A percentile compares a stretch with the other conserved stretches of the same genome.
Evolutionary conservation across 352 stramenopile species (phyloP).

Genomic region (Phytophthora hybrid): DNA sequence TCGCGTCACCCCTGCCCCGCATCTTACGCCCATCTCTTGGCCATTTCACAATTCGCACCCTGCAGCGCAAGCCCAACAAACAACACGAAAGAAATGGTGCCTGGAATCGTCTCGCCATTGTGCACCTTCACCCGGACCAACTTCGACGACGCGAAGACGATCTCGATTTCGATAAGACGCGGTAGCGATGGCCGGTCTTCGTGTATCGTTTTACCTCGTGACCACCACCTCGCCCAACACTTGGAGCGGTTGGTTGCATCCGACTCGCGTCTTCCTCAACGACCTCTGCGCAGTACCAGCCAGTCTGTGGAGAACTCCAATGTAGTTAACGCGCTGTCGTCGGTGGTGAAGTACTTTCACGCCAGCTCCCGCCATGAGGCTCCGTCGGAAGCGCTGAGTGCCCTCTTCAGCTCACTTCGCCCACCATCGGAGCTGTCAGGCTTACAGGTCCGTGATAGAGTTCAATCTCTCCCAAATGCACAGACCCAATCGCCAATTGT

Average conservation of each 20-base stretch:
- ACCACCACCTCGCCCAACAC: slow-evolving; percentile 26
- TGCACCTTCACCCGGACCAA: slow-evolving; percentile 7
- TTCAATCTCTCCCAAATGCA: neutral
- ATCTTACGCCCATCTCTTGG: slow-evolving; percentile 1
- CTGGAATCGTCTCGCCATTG: slow-evolving; percentile 16
- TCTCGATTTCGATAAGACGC: slow-evolving; percentile 31
- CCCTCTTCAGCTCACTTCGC: slow-evolving; percentile 29
- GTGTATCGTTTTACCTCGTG: slow-evolving; percentile 25
- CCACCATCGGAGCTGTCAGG: slow-evolving; percentile 23
- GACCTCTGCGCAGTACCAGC: neutral
- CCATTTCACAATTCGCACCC: slow-evolving; percentile 33
- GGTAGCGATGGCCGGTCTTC: slow-evolving; percentile 17
- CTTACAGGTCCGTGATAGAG: slow-evolving; percentile 1
- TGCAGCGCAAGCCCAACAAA: neutral
- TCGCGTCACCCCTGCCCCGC: neutral
- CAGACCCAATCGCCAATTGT: neutral
- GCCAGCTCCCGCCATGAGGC: slow-evolving; percentile 16
- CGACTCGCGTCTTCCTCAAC: neutral
- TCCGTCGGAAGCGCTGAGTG: slow-evolving; percentile 11
- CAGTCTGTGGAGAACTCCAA: slow-evolving; percentile 4
- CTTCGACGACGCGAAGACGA: slow-evolving; percentile 13
- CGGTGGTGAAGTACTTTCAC: slow-evolving; percentile 33
- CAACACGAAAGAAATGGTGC: slow-evolving; percentile 22
- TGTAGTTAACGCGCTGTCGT: slow-evolving; percentile 24
- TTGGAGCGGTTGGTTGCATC: slow-evolving; percentile 29